These are phyloP conservation scores for Umbilicaria muhlenbergii DNA, from an alignment of 495 filamentous ascomycete species.

Conservation along the genomic window DNA sequence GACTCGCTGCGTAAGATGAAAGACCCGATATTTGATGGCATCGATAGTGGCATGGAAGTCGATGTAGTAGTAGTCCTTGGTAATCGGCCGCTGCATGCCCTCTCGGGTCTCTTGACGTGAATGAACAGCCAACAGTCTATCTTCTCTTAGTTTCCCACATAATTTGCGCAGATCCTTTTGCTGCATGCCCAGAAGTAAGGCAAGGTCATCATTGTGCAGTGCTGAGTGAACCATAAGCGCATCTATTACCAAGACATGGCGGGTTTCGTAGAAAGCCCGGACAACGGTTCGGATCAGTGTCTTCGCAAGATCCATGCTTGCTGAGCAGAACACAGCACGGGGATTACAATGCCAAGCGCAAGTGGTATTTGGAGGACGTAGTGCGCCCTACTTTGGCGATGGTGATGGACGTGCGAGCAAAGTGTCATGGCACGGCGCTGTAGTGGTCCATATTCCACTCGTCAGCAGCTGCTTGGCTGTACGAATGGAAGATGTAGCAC, in stretches of 20 bases:
- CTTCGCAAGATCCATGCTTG: slow-evolving; percentile 67
- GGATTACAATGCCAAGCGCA: background rate
- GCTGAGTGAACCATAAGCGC: slow-evolving; percentile 83
- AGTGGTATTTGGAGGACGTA: background rate
- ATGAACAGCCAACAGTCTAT: slow-evolving; percentile 68
- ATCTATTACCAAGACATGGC: slow-evolving; percentile 81
- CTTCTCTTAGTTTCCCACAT: slow-evolving; percentile 67
- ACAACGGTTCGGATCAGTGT: slow-evolving; percentile 75
- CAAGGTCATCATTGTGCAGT: slow-evolving; percentile 75
- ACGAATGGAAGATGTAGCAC: too few relatives aligned
- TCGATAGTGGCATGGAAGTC: slow-evolving; percentile 89
- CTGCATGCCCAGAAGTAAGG: slow-evolving; percentile 69
- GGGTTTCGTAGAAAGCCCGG: slow-evolving; percentile 83
- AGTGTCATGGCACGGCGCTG: too few relatives aligned
- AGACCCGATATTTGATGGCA: slow-evolving; percentile 88
- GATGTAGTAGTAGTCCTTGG: slow-evolving; percentile 90
- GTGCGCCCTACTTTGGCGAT: background rate
- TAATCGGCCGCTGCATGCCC: slow-evolving; percentile 64
- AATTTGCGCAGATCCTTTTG: slow-evolving; percentile 79
- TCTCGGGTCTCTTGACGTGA: slow-evolving; percentile 65
- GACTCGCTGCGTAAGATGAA: slow-evolving; percentile 67
- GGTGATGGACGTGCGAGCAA: too few relatives aligned
- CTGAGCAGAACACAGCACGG: background rate
- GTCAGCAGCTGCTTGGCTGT: too few relatives aligned
- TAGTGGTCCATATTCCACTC: too few relatives aligned